Percentiles rank a stretch among this genome's conserved stretches.
These are phyloP conservation scores for Huntiella savannae DNA, from an alignment of 2,329 filamentous ascomycete species.

Conservation along the genomic window DNA sequence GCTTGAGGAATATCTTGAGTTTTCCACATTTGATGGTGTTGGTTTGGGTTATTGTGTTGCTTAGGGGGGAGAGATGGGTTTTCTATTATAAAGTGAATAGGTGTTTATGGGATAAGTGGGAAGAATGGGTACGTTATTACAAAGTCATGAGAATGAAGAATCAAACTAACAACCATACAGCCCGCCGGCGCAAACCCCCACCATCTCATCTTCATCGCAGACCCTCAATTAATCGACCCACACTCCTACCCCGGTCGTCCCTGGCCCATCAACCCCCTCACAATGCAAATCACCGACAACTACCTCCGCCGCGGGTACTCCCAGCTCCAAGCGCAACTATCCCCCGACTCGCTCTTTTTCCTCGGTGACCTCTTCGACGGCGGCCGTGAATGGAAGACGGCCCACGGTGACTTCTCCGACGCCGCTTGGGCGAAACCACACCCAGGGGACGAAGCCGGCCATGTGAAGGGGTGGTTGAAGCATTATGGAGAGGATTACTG, in stretches of 20 bases:
- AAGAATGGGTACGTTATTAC: slow-evolving; percentile 55
- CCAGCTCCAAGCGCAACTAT: slow-evolving; percentile 54
- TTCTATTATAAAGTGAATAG: slow-evolving; percentile 51
- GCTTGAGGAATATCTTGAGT: slow-evolving; percentile 33
- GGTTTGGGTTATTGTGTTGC: slow-evolving; percentile 57
- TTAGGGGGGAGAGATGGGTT: slow-evolving; percentile 69
- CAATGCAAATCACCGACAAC: slow-evolving; percentile 55
- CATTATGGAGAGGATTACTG: slow-evolving; percentile 69
- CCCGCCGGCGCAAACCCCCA: slow-evolving; percentile 62
- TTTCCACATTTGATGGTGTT: slow-evolving; percentile 48
- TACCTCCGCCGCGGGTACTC: slow-evolving; percentile 72
- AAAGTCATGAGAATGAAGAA: background rate
- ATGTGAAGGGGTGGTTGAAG: slow-evolving; percentile 47
- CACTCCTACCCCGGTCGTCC: slow-evolving; percentile 81
- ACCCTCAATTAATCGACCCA: slow-evolving; percentile 81
- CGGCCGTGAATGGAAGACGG: slow-evolving; percentile 81
- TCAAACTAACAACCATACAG: slow-evolving; percentile 26
- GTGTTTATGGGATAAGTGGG: slow-evolving; percentile 78
- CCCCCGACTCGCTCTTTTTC: slow-evolving; percentile 80
- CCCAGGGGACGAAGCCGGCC: slow-evolving; percentile 31
- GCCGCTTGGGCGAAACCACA: slow-evolving; percentile 36
- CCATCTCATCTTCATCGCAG: slow-evolving; percentile 66
- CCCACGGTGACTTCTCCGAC: slow-evolving; percentile 37
- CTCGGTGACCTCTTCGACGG: slow-evolving; percentile 91
- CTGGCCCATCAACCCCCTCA: slow-evolving; percentile 36